Conservation (phyloP, 352 stramenopile genomes). For the Pythium pyrilobum region DNA sequence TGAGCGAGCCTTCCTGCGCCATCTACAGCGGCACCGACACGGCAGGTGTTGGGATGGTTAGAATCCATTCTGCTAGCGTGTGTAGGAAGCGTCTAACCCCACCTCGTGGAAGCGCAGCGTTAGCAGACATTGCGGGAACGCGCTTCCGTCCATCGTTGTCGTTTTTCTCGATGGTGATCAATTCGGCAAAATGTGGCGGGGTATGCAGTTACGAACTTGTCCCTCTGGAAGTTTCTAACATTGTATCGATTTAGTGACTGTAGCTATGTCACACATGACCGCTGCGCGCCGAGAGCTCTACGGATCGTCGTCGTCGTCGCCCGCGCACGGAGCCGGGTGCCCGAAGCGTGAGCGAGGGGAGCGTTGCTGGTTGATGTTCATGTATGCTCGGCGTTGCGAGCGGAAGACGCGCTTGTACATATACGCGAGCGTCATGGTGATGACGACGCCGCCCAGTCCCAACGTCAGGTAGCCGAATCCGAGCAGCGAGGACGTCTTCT, state of each 20-base stretch:
- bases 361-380: constrained; percentile 56
- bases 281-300: not conserved
- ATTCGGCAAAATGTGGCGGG: constrained; percentile 17
- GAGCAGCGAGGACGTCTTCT: constrained; percentile 35
- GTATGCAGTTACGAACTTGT: constrained; percentile 2
- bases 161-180: constrained; percentile 9
- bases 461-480: constrained; percentile 64
- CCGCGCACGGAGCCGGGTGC: constrained; percentile 24
- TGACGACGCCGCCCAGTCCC: constrained; percentile 50
- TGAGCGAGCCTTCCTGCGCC: constrained; percentile 20
- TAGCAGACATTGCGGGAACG: constrained; percentile 52
- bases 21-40: constrained; percentile 13
- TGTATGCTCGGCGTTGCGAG: constrained; percentile 50
- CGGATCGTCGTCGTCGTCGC: constrained; percentile 29
- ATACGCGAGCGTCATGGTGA: constrained; percentile 50
- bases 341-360: constrained; percentile 24
- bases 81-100: not conserved
- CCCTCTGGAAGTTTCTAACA: constrained; percentile 1
- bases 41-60: no score
- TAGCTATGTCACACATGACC: not conserved
- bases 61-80: not conserved
- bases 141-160: constrained; percentile 20
- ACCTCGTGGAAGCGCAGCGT: constrained; percentile 69
- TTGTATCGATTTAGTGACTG: not conserved
- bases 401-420: constrained; percentile 73